Evolutionary conservation across 371 early-diverging fungal species (phyloP).

Genomic region (Gilbertella persicaria): DNA sequence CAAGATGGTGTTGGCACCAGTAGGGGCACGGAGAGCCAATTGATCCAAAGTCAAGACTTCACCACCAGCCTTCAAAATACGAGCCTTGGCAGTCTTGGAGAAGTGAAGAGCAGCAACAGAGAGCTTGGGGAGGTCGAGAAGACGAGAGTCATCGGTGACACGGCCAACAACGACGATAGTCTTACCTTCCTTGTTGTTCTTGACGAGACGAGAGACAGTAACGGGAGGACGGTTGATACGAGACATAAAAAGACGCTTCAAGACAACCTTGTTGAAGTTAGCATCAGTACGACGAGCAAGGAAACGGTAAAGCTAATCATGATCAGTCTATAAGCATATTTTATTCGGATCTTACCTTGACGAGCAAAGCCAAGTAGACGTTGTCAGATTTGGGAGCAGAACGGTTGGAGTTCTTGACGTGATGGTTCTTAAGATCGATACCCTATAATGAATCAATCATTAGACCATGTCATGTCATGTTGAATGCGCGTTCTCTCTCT

Average conservation of each 20-base stretch:
- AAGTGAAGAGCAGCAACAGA: constrained; percentile 94
- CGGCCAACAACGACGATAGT: constrained; percentile 94
- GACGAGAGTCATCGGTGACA: constrained; percentile 95
- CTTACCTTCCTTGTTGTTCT: constrained; percentile 75
- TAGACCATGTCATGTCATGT: background rate
- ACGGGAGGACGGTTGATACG: constrained; percentile 96
- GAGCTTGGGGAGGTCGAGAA: constrained; percentile 94
- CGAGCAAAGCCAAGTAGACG: constrained; percentile 94
- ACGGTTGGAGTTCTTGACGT: constrained; percentile 90
- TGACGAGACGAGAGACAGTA: constrained; percentile 86
- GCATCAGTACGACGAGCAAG: constrained; percentile 97
- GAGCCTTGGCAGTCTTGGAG: constrained; percentile 92
- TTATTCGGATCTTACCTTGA: constrained; percentile 69
- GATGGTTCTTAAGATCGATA: constrained; percentile 96
- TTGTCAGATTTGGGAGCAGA: constrained; percentile 88
- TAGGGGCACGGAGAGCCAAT: constrained; percentile 96
- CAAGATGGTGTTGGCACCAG: constrained; percentile 94
- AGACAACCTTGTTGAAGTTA: constrained; percentile 97
- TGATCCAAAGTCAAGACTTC: constrained; percentile 98
- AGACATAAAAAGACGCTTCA: constrained; percentile 98
- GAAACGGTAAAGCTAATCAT: constrained; percentile 91
- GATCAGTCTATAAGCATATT: background rate
- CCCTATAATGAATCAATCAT: constrained; percentile 62
- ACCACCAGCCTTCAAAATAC: constrained; percentile 98
- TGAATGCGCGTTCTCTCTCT: background rate